Percentiles rank a stretch among this genome's conserved stretches.
Conservation (phyloP, 2,329 filamentous ascomycete genomes). For the Rutstroemia sydowiana region DNA sequence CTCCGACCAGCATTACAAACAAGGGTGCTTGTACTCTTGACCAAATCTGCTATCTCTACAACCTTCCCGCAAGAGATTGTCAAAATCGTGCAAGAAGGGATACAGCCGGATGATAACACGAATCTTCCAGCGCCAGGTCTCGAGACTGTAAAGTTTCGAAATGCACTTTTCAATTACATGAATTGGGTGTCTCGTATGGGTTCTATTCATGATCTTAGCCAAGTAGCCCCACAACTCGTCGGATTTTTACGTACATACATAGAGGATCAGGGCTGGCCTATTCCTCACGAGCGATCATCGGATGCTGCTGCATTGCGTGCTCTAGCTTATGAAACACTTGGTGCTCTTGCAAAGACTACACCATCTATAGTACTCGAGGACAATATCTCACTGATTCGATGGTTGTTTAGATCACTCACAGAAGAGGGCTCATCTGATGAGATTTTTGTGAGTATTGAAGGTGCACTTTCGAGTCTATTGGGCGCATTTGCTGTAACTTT, state of each 20-base stretch:
- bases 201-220: constrained; percentile 49
- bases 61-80: constrained; percentile 61
- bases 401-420: constrained; percentile 77
- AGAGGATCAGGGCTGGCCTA: constrained; percentile 76
- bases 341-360: constrained; percentile 63
- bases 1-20: constrained; percentile 67
- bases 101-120: constrained; percentile 39
- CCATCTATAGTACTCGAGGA: constrained; percentile 47
- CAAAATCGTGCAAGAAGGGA: constrained; percentile 58
- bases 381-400: constrained; percentile 53
- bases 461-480: constrained; percentile 74
- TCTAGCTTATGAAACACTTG: constrained; percentile 85
- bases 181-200: constrained; percentile 79
- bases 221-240: constrained; percentile 63
- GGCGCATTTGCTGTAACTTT: constrained; percentile 41
- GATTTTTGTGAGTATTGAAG: constrained; percentile 81
- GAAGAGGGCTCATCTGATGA: constrained; percentile 68
- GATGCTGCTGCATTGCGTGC: constrained; percentile 63
- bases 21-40: constrained; percentile 66
- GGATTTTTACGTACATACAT: constrained; percentile 66
- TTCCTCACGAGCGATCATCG: constrained; percentile 47
- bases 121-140: constrained; percentile 29
- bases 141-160: constrained; percentile 72
- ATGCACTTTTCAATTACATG: constrained; percentile 77
- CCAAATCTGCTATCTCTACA: constrained; percentile 69